Base-by-base conservation (phyloP, 495 filamentous ascomycete species). In the Penicillium canescens region DNA sequence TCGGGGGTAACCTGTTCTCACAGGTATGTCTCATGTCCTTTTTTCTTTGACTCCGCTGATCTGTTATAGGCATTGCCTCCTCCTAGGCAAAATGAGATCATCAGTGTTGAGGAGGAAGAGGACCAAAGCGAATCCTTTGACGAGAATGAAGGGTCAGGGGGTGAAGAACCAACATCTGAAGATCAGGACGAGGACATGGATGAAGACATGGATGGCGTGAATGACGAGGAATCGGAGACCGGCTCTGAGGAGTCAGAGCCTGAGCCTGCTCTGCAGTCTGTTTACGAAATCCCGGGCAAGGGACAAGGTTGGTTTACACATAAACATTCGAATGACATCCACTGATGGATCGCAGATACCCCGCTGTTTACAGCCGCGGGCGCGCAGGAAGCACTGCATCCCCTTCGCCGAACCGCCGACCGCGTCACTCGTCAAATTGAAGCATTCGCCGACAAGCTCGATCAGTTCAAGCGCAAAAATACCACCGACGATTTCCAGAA, bases 371-470 rank as follows among this genome's bases (percentile, higher is more conserved):
- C 78, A n/a, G 72, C 75, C 7, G 70, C 72, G 8, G 74, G 78
- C 48, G 72, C 76, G 20, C 75, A 78, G 39, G 66, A 79, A 68
- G 77, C 72, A 14, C 63, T 85, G 33, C 77, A 79, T 41, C 80
- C 82, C 42, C 73, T 85, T 54, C 80, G 77, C 57, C 71, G 71
- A n/a, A 78, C 81, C 16, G 82, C 80, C 45, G 82, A 85, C 52
- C 78, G 82, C 6, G 79, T 86, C 36, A 82, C 80, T 46, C 78
- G 77, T 46, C 84, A 88, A 60, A 81, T 87, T 44, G 81, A 87
- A 59, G 76, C 74, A 18, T 88, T 88, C 55, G 85, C 85, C n/a
- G 77, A 84, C 52, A 76, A 76, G 55, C 70, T 88, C n/a, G 85
- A 87, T 60, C 73, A 75, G 38, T 83, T 85, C 38, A 79, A 75